A percentile compares a stretch with the other conserved stretches of the same genome.
phyloP scores from a whole-genome alignment of 2,329 filamentous ascomycete species.

The Mycosphaerella sp. region DNA sequence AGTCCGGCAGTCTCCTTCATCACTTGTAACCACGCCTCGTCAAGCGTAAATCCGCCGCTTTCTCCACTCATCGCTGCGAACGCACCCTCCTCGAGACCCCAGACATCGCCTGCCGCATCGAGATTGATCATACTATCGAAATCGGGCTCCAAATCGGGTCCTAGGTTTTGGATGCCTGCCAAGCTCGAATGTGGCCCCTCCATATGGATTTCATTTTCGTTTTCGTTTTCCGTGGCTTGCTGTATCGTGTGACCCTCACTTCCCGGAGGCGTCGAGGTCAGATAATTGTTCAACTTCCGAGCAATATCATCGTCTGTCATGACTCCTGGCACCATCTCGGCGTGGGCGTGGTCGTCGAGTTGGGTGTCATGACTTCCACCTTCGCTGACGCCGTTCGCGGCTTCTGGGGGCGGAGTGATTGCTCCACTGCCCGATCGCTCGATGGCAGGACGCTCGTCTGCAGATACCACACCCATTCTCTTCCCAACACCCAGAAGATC shows the following conservation, averaged over 20 bases:
- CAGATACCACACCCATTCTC: slow-evolving; percentile 33
- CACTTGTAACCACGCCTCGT: slow-evolving; percentile 35
- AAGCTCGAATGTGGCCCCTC: slow-evolving; percentile 3
- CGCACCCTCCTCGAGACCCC: slow-evolving; percentile 31
- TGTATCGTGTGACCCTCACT: slow-evolving; percentile 27
- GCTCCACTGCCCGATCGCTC: slow-evolving; percentile 15
- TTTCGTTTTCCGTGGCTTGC: slow-evolving; percentile 7
- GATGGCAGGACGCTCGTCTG: slow-evolving; percentile 4
- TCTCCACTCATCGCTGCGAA: slow-evolving; percentile 32
- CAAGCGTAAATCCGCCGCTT: slow-evolving; percentile 31
- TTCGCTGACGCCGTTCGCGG: slow-evolving; percentile 1
- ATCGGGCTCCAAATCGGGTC: slow-evolving; percentile 31
- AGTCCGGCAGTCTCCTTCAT: slow-evolving; percentile 22
- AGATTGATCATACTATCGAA: slow-evolving; percentile 36
- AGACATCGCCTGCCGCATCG: slow-evolving; percentile 33
- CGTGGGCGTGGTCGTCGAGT: not conserved
- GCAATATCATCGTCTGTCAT: slow-evolving; percentile 44
- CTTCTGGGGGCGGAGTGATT: slow-evolving; percentile 31
- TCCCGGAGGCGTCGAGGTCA: slow-evolving; percentile 46
- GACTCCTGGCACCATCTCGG: slow-evolving; percentile 4
- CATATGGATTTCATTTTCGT: not conserved
- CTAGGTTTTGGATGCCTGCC: slow-evolving; percentile 6
- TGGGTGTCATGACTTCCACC: not conserved
- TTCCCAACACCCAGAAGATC: slow-evolving; percentile 43
- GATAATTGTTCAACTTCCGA: slow-evolving; percentile 43